Evolutionary conservation across 2,329 filamentous ascomycete species (phyloP).

Genomic region (Cercospora sesami): DNA sequence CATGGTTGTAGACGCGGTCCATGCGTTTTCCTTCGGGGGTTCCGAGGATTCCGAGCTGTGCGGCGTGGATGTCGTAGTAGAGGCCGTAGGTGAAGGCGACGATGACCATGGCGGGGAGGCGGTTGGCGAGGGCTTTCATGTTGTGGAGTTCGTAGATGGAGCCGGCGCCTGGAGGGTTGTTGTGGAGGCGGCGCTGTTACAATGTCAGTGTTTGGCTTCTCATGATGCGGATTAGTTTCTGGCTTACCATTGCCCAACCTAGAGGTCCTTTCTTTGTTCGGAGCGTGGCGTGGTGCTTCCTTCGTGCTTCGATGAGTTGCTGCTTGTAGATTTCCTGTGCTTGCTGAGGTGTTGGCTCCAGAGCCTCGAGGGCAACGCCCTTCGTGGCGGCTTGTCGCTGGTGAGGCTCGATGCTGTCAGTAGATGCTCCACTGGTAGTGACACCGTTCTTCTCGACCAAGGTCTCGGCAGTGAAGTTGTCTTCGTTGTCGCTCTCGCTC

Average conservation of each 20-base stretch:
- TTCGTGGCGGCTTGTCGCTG: constrained; percentile 1
- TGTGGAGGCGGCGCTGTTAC: constrained; percentile 11
- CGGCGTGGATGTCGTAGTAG: constrained; percentile 44
- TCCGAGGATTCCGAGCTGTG: constrained; percentile 20
- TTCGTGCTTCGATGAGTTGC: constrained; percentile 11
- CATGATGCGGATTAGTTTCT: background rate
- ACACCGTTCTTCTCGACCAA: constrained; percentile 37
- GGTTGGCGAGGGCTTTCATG: constrained; percentile 14
- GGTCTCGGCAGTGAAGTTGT: constrained; percentile 19
- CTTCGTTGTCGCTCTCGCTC: constrained; percentile 39
- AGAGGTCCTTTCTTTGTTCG: constrained; percentile 14
- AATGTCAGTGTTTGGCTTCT: background rate
- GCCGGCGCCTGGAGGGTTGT: constrained; percentile 16
- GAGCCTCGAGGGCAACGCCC: background rate
- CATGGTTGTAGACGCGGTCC: constrained; percentile 59
- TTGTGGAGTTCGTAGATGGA: constrained; percentile 19
- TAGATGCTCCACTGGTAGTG: constrained; percentile 9
- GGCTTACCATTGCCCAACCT: constrained; percentile 13
- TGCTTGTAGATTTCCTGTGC: constrained; percentile 14
- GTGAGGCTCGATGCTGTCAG: constrained; percentile 8
- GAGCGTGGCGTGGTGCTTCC: constrained; percentile 17
- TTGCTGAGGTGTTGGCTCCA: constrained; percentile 5
- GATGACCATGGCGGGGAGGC: constrained; percentile 17
- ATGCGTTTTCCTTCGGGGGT: constrained; percentile 20
- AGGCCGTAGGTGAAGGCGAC: constrained; percentile 23